These are phyloP conservation scores for Pseudonitzschia multistriata DNA, from an alignment of 108 stramenopile genomes.

Conservation along the genomic window DNA sequence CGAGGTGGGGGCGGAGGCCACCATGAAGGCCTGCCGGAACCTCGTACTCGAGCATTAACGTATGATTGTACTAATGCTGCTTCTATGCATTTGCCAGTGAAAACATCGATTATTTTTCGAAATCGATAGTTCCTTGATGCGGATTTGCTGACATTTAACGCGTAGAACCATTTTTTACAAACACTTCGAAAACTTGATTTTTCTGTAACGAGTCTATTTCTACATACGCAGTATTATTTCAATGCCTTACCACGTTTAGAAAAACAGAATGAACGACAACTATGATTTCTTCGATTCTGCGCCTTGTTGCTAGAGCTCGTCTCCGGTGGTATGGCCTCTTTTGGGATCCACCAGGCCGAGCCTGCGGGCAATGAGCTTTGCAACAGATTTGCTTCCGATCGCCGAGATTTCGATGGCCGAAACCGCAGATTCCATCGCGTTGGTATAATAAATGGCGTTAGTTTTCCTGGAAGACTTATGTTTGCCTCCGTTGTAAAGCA, in stretches of 20 bases:
- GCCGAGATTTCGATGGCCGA: constrained; percentile 74
- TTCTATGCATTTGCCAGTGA: background rate
- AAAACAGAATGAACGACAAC: background rate
- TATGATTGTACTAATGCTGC: background rate
- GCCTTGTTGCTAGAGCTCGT: constrained; percentile 18
- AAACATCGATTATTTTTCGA: background rate
- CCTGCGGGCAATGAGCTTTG: constrained; percentile 73
- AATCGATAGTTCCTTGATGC: no score
- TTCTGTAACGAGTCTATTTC: no score
- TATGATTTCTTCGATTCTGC: background rate
- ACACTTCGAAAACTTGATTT: no score
- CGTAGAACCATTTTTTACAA: no score
- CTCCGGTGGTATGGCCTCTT: constrained; percentile 5
- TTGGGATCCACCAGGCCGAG: constrained; percentile 31
- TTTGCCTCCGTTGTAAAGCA: constrained; percentile 61
- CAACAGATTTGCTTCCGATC: constrained; percentile 73
- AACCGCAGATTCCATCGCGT: constrained; percentile 66
- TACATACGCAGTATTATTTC: background rate
- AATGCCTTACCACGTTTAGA: background rate
- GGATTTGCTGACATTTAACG: no score
- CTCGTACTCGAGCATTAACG: background rate
- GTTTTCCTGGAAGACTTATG: constrained; percentile 17
- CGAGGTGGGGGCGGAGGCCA: background rate
- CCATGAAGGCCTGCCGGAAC: background rate
- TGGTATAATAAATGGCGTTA: constrained; percentile 72